These are phyloP conservation scores for Neurospora cerealis DNA, from an alignment of 495 filamentous ascomycete species.

Conservation along the genomic window DNA sequence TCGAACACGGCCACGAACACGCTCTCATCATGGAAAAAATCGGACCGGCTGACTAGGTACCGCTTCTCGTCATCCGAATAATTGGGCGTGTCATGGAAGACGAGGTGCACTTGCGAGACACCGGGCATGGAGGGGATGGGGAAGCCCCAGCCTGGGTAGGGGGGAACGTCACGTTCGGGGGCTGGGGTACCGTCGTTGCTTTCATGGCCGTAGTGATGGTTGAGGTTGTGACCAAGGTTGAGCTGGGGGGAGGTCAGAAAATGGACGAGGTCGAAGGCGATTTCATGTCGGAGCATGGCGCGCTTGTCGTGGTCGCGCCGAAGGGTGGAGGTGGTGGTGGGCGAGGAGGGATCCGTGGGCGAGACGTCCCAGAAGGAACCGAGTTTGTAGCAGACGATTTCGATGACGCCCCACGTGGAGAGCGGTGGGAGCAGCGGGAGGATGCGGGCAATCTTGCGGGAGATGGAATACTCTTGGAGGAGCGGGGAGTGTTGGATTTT, in stretches of 20 bases:
- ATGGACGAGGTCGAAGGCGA: slow-evolving; percentile 2
- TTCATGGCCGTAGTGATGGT: neutral
- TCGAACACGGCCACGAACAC: neutral
- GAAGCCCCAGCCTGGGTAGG: neutral
- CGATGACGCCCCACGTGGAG: slow-evolving; percentile 7
- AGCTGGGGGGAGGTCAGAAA: neutral
- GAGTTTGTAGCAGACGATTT: slow-evolving; percentile 5
- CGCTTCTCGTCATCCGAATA: neutral
- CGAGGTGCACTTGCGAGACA: neutral
- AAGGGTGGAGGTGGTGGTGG: neutral
- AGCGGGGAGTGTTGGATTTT: slow-evolving; percentile 3
- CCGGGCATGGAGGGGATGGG: neutral
- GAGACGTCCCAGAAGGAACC: slow-evolving; percentile 5
- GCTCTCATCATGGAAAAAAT: neutral
- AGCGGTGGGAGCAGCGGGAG: slow-evolving; percentile 3
- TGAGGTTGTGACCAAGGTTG: neutral
- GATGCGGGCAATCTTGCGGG: neutral
- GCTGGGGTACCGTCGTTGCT: neutral
- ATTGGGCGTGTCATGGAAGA: neutral
- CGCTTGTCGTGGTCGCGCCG: slow-evolving; percentile 1
- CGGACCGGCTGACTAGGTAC: neutral
- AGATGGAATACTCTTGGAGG: slow-evolving; percentile 3
- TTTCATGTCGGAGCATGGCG: slow-evolving; percentile 7
- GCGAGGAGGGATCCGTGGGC: neutral
- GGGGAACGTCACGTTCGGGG: neutral